Evolutionary conservation across 306 rosid species (phyloP).

Genomic region (Rosa multiflora): DNA sequence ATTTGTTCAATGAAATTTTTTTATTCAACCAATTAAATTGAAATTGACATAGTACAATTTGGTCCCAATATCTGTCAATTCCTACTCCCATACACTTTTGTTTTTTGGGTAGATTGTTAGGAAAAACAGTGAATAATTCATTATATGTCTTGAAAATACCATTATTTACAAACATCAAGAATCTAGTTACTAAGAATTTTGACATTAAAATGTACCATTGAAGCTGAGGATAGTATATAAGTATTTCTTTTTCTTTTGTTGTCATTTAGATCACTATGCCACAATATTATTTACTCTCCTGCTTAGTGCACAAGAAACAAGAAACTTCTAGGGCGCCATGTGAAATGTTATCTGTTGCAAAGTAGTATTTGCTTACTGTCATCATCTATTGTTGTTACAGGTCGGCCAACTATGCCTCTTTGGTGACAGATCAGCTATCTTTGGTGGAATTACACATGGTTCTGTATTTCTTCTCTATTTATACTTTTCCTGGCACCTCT

Average conservation of each 20-base stretch:
- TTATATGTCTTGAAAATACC: not conserved
- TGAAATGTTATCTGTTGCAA: constrained; percentile 7
- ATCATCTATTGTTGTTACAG: constrained; percentile 35
- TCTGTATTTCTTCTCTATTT: not conserved
- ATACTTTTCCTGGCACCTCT: constrained; percentile 8
- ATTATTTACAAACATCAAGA: not conserved
- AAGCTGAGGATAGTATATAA: not conserved
- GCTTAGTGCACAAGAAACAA: not conserved
- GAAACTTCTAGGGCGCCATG: constrained; percentile 7
- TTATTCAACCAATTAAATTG: not conserved
- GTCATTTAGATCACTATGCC: not conserved
- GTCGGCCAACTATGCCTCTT: constrained; percentile 85
- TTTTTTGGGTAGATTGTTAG: not conserved
- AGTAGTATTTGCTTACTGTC: constrained; percentile 23
- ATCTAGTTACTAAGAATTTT: not conserved
- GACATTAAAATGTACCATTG: not conserved
- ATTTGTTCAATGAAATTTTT: too few relatives aligned
- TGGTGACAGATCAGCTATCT: constrained; percentile 81
- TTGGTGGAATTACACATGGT: constrained; percentile 90
- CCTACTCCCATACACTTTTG: not conserved
- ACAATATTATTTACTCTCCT: not conserved
- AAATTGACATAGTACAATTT: not conserved
- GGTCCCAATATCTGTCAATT: not conserved
- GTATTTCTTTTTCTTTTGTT: not conserved
- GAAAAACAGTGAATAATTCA: not conserved